Evolutionary conservation across 2,329 filamentous ascomycete species (phyloP), one percentile per base, ranked within the genome.

Genomic region (Dactylellina cionopaga): DNA sequence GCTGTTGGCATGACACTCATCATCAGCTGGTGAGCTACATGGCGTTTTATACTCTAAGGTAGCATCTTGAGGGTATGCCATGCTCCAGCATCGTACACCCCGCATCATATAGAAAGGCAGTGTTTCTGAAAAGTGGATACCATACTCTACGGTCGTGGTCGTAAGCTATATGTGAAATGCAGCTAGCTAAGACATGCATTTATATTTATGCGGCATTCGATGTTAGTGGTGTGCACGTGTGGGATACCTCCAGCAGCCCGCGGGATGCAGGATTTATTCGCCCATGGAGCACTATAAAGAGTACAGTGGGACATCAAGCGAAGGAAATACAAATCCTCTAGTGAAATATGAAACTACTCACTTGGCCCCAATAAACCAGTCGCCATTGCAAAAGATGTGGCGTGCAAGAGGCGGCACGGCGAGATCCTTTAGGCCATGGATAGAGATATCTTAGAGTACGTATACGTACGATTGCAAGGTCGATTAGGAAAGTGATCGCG

Each of bases 401-500:
- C 31, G 11, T n/a, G n/a, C n/a, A 64, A 33, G 55, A 17, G 44
- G 44, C 59, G 68, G 68, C 49, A 72, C 51, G 59, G 59, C 13
- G 52, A 35, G 22, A 22, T 27, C 46, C 17, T 55, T 46, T 71
- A 71, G 49, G 35, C 65, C 56, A 44, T 58, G 47, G 47, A 63
- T 43, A 51, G n/a, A 47, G 49, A 46, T 51, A 72, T 33, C 29
- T 27, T 54, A 22, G n/a, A n/a, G n/a, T n/a, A n/a, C n/a, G n/a
- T n/a, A n/a, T n/a, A n/a, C n/a, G n/a, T n/a, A n/a, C n/a, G 46
- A 52, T 27, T 43, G 52, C 52, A 55, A 27, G 19, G 59, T 59
- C 31, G 19, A 72, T 63, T 65, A 72, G 68, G 68, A 59, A 72
- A 72, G 68, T 72, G 52, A 37, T 59, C 19, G 24, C 46, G 47